Base-by-base conservation (phyloP, 2,329 filamentous ascomycete species). In the Proliferodiscus dingleyae region DNA sequence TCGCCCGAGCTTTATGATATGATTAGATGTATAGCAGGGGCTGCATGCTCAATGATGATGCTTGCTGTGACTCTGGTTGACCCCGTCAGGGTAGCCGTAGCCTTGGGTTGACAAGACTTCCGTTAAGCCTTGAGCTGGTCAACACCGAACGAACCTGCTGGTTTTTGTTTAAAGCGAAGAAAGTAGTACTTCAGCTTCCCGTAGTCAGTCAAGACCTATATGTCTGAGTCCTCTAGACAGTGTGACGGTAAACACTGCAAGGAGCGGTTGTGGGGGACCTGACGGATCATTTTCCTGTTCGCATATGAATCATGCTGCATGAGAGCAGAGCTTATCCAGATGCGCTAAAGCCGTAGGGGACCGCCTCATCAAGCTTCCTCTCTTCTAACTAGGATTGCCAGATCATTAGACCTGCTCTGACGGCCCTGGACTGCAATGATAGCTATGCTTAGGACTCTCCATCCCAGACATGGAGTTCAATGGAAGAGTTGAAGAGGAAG, bases 381-480 rank as follows among this genome's bases (percentile, higher is more conserved):
- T n/a, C n/a, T n/a, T n/a, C n/a, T n/a, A n/a, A n/a, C n/a, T n/a
- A n/a, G n/a, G n/a, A n/a, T n/a, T n/a, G n/a, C n/a, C n/a, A n/a
- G n/a, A n/a, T n/a, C n/a, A n/a, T 30, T 38, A 22, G 24, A 28
- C 30, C 26, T 11, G 6, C 11, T 26, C 24, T 26, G 24, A 26
- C 24, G 6, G 24, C 24, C 24, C 24, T n/a, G 37, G 37, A 46
- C 41, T 56, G 49, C 49, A 41, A 61, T 59, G 57, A 53, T 21
- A 41, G 47, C 26, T 36, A 40, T 19, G 38, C 40, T 18, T 43
- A 45, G 49, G 53, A 57, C 54, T 43, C 51, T 55, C 45, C 54
- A 51, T 57, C 46, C 53, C 49, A 48, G 54, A 57, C 42, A 60
- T 63, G 60, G 60, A 61, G 47, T 38, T 52, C 40, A 49, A 56